Evolutionary conservation across 208 protist species (phyloP).

Genomic region (Sergeia podlipaevii): DNA sequence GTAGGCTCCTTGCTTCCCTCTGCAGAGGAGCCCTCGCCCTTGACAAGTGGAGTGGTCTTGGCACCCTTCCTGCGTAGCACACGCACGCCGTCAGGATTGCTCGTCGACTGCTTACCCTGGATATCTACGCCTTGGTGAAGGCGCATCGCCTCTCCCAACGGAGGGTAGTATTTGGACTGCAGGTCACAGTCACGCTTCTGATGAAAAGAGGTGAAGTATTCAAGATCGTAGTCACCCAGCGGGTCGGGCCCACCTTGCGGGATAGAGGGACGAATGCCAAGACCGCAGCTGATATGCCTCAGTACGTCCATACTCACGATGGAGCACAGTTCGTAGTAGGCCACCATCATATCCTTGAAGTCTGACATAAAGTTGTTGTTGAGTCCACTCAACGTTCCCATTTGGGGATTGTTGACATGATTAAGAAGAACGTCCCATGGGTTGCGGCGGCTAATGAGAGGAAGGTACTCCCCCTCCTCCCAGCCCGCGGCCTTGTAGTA

Average conservation of each 20-base stretch:
- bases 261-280: conserved; percentile 72
- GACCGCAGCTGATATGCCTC: conserved; percentile 82
- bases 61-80: conserved; percentile 75
- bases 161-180: conserved; percentile 87
- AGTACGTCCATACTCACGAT: conserved; percentile 77
- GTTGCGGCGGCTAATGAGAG: conserved; percentile 68
- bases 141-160: conserved; percentile 37
- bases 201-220: conserved; percentile 80
- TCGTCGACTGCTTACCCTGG: conserved; percentile 37
- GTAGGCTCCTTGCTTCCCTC: conserved; percentile 19
- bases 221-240: conserved; percentile 59
- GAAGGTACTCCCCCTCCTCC: conserved; percentile 61
- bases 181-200: conserved; percentile 76
- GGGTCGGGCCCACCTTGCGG: conserved; percentile 62
- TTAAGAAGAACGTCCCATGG: conserved; percentile 78
- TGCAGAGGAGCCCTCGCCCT: not conserved
- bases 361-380: conserved; percentile 84
- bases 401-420: conserved; percentile 32
- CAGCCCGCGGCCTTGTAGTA: conserved; percentile 75
- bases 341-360: conserved; percentile 82
- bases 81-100: conserved; percentile 63
- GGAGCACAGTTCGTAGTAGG: conserved; percentile 82
- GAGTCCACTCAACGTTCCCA: conserved; percentile 5
- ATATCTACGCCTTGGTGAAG: conserved; percentile 48
- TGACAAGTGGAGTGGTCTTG: conserved; percentile 41